Evolutionary conservation across 2,329 filamentous ascomycete species (phyloP).

Genomic region (Lasiodiplodia citricola): DNA sequence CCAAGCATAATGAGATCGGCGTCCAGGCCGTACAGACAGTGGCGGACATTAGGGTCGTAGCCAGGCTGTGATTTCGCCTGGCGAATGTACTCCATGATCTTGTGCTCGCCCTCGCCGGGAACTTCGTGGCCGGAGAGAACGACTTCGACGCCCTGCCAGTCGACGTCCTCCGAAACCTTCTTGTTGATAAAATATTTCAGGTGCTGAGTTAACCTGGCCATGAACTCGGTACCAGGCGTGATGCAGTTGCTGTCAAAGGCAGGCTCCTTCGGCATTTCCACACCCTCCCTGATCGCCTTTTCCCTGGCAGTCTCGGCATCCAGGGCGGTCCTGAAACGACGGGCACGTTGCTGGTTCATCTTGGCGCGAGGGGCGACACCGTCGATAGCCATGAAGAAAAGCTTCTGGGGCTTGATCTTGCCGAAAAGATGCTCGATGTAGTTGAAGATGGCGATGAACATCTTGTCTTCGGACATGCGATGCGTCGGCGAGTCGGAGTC

Average conservation of each 20-base stretch:
- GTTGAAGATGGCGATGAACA: conserved; percentile 99
- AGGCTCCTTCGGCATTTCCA: conserved; percentile 92
- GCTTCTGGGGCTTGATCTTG: conserved; percentile 97
- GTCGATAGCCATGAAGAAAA: conserved; percentile 99
- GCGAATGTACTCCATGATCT: conserved; percentile 99
- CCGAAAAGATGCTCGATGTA: conserved; percentile 99
- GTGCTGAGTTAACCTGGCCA: conserved; percentile 93
- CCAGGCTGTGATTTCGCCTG: conserved; percentile 93
- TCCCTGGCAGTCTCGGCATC: conserved; percentile 89
- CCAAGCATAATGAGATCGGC: conserved; percentile 99
- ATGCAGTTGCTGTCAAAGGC: conserved; percentile 99
- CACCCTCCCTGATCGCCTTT: conserved; percentile 86
- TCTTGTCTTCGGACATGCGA: conserved; percentile 94
- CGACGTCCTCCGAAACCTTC: conserved; percentile 93
- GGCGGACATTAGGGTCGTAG: conserved; percentile 91
- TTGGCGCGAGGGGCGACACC: conserved; percentile 97
- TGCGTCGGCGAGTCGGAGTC: conserved; percentile 91
- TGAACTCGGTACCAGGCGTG: conserved; percentile 95
- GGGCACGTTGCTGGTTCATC: conserved; percentile 98
- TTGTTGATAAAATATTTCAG: conserved; percentile 99
- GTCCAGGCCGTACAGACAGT: conserved; percentile 96
- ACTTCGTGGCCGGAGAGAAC: conserved; percentile 97
- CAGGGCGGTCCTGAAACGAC: conserved; percentile 91
- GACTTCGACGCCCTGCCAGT: conserved; percentile 97
- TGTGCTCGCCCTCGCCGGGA: conserved; percentile 97